These are phyloP conservation scores for Bipolaris bicolor DNA, from an alignment of 2,329 filamentous ascomycete species.

Conservation along the genomic window DNA sequence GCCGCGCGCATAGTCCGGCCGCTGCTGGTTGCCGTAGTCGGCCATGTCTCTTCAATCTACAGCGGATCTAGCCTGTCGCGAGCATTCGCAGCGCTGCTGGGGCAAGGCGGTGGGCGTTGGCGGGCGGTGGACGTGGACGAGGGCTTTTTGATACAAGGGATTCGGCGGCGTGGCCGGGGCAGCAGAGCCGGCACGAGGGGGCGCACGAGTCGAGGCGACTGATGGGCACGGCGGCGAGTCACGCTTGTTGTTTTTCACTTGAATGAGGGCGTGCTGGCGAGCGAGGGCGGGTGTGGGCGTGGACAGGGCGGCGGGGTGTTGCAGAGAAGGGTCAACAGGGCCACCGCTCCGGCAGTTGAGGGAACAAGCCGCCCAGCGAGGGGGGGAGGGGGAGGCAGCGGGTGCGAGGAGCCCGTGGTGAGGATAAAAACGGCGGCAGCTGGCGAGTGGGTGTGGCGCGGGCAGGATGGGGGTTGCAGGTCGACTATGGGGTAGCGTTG, in stretches of 20 bases:
- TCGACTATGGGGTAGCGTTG: conserved; percentile 8
- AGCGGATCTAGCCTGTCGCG: conserved; percentile 16
- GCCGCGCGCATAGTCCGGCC: conserved; percentile 63
- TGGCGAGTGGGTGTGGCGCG: conserved; percentile 4
- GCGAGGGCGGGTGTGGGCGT: conserved; percentile 17
- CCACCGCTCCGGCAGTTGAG: conserved; percentile 10
- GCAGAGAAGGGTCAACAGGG: conserved; percentile 7
- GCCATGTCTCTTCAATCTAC: conserved; percentile 57
- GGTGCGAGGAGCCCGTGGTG: conserved; percentile 10
- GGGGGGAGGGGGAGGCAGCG: neutral
- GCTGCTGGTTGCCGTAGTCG: conserved; percentile 68
- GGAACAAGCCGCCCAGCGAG: conserved; percentile 15
- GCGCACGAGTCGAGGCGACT: conserved; percentile 3
- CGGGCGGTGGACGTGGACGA: conserved; percentile 15
- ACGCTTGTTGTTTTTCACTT: neutral
- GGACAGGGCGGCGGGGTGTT: conserved; percentile 12
- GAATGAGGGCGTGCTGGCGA: conserved; percentile 15
- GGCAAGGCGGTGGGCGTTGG: conserved; percentile 16
- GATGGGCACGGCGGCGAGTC: neutral
- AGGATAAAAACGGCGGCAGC: neutral
- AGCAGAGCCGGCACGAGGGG: conserved; percentile 13
- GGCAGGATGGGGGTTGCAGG: conserved; percentile 13
- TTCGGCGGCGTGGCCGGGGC: conserved; percentile 8
- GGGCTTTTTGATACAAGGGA: conserved; percentile 22
- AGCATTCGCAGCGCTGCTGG: conserved; percentile 33